Evolutionary conservation across 2,329 filamentous ascomycete species (phyloP).

Genomic region (Penicillium sp.): DNA sequence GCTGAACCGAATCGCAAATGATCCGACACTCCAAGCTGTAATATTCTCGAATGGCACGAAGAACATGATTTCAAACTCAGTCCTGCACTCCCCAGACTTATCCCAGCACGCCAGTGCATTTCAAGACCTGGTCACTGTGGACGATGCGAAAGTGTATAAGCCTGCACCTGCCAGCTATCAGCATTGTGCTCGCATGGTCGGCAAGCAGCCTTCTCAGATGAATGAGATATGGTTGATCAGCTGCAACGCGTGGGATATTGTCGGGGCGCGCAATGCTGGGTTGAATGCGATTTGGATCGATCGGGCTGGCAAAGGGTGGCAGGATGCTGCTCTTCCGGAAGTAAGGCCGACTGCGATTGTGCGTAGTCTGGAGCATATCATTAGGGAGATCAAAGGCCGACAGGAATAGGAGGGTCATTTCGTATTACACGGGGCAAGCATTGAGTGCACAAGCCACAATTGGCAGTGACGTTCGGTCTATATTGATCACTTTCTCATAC

Average conservation of each 20-base stretch:
- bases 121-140: slow-evolving; percentile 60
- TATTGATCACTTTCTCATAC: not conserved
- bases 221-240: slow-evolving; percentile 67
- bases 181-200: slow-evolving; percentile 56
- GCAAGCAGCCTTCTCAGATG: slow-evolving; percentile 45
- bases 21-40: slow-evolving; percentile 52
- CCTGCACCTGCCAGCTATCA: slow-evolving; percentile 62
- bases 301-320: slow-evolving; percentile 62
- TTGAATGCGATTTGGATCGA: slow-evolving; percentile 69
- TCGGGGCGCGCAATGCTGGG: slow-evolving; percentile 62
- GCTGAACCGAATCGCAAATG: slow-evolving; percentile 49
- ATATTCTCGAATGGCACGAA: slow-evolving; percentile 71
- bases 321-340: slow-evolving; percentile 57
- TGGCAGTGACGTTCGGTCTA: not conserved
- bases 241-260: slow-evolving; percentile 72
- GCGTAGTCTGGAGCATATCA: slow-evolving; percentile 57
- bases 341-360: slow-evolving; percentile 56
- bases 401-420: not conserved
- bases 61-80: slow-evolving; percentile 62
- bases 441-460: not conserved
- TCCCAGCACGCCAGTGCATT: slow-evolving; percentile 52
- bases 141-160: slow-evolving; percentile 63
- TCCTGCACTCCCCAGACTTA: slow-evolving; percentile 59
- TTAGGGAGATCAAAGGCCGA: slow-evolving; percentile 36
- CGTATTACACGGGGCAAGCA: no score